These are phyloP conservation scores for Nicotiana obtusifolia DNA, from an alignment of 257 asterid species.

Conservation along the genomic window DNA sequence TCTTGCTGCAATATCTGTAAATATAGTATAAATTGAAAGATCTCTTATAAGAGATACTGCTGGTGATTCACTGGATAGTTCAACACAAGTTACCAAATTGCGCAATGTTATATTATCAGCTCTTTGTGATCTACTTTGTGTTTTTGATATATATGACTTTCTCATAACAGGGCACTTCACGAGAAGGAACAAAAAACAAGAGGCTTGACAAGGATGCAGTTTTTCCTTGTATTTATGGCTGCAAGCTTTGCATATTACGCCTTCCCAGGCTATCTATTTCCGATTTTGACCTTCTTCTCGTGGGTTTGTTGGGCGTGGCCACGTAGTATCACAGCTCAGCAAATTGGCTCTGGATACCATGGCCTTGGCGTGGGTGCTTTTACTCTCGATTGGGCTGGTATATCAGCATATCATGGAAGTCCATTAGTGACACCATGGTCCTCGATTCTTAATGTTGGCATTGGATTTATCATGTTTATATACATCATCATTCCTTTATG, in stretches of 20 bases:
- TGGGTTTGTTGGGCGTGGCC: constrained; percentile 99
- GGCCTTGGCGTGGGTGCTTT: constrained; percentile 98
- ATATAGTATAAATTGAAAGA: background rate
- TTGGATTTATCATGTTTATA: constrained; percentile 85
- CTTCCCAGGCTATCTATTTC: constrained; percentile 88
- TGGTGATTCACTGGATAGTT: background rate
- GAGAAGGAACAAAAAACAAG: constrained; percentile 64
- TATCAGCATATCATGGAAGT: constrained; percentile 97
- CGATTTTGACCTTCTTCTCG: constrained; percentile 83
- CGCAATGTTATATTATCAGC: background rate
- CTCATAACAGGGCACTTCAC: constrained; percentile 80
- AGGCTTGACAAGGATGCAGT: constrained; percentile 78
- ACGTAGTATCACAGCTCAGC: constrained; percentile 86
- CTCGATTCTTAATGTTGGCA: constrained; percentile 68
- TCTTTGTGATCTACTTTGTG: background rate
- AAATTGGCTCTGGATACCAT: constrained; percentile 89
- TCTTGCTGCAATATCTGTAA: constrained; percentile 20
- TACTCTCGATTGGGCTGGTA: constrained; percentile 99
- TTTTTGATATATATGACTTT: background rate
- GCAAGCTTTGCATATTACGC: constrained; percentile 76
- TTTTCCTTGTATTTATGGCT: constrained; percentile 68
- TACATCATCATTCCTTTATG: constrained; percentile 86
- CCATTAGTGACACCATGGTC: constrained; percentile 88
- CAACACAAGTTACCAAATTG: background rate
- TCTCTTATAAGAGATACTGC: background rate